Evolutionary conservation across 192 early-diverging fungal species (phyloP), one percentile per base, ranked within the genome.

Genomic region (Backusella tuberculispora): DNA sequence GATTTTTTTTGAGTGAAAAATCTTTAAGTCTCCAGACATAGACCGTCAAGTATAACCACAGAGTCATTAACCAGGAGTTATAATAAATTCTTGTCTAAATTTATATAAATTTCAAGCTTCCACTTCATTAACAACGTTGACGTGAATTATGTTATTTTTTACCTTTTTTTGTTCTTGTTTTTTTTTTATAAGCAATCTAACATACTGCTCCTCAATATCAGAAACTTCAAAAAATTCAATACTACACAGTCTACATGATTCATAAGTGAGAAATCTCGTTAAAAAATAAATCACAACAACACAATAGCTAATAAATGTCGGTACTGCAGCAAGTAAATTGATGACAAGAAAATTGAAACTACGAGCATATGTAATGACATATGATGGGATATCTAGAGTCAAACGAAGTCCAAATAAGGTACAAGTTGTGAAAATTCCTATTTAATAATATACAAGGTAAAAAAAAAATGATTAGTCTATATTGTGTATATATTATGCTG

Each of bases 171-270:
- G 53, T 19, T 60, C 21, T 10, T 60, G 19, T 12, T 46, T 34
- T 42, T 38, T 77, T 29, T 63, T 71, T 1, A 37, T 73, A 34
- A 78, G 21, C 6, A 82, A 7, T 40, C 65, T 75, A 42, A 78
- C 77, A 24, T 82, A 82, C 10, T 38, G 26, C 46, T 82, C 81
- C 38, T 82, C 81, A 41, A 78, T 73, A 50, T 68, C 74, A 53
- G 71, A 34, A 8, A 78, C 66, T 46, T 82, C 53, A 17, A 75
- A 46, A 60, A 76, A 82, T 10, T 67, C 66, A 6, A 48, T 24
- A 6, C 53, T 74, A 12, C 76, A 82, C 3, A 75, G 5, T 29
- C 24, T 56, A 10, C 76, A 78, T 4, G 74, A 19, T 44, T 75
- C 44, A 65, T 66, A 80, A 13, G 43, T 63, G n/a, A 78, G 34